Evolutionary conservation across 352 stramenopile genomes (phyloP).

Genomic region (Phytopythium chamaehyphon): DNA sequence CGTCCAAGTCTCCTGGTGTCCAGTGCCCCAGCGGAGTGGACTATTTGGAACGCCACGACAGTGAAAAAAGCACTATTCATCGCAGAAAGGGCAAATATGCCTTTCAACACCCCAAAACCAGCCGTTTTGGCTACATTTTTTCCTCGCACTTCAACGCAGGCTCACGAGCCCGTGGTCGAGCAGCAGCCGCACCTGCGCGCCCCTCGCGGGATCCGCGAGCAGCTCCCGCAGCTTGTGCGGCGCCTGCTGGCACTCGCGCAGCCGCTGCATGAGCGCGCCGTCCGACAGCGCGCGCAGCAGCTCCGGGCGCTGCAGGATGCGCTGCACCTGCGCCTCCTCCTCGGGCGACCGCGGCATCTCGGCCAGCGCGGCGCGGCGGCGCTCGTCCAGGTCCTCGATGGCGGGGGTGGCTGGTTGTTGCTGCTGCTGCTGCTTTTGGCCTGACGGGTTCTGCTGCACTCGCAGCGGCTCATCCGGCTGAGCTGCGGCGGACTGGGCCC

Average conservation of each 20-base stretch:
- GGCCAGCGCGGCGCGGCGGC: conserved; percentile 48
- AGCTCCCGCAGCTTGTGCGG: conserved; percentile 37
- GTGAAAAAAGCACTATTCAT: no score
- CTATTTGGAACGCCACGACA: no score
- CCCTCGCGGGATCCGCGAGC: conserved; percentile 33
- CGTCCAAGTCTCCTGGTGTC: conserved; percentile 1
- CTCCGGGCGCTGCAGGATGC: conserved; percentile 59
- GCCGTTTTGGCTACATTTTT: no score
- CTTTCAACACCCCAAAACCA: conserved; percentile 1
- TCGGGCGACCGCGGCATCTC: conserved; percentile 47
- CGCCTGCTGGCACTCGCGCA: conserved; percentile 38
- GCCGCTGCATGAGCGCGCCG: conserved; percentile 43
- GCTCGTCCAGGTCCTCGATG: conserved; percentile 61
- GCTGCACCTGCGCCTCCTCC: conserved; percentile 68
- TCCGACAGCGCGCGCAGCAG: conserved; percentile 61
- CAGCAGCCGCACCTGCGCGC: conserved; percentile 52
- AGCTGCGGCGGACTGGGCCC: conserved; percentile 16
- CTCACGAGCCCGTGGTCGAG: conserved; percentile 52
- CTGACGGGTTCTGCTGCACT: conserved; percentile 7
- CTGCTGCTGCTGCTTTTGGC: conserved; percentile 9
- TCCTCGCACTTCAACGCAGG: conserved; percentile 24
- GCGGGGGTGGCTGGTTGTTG: conserved; percentile 8
- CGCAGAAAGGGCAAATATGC: no score
- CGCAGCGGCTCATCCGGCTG: no score
- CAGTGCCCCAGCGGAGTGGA: no score